Evolutionary conservation across 495 filamentous ascomycete species (phyloP).

Genomic region (Neohortaea acidophila): DNA sequence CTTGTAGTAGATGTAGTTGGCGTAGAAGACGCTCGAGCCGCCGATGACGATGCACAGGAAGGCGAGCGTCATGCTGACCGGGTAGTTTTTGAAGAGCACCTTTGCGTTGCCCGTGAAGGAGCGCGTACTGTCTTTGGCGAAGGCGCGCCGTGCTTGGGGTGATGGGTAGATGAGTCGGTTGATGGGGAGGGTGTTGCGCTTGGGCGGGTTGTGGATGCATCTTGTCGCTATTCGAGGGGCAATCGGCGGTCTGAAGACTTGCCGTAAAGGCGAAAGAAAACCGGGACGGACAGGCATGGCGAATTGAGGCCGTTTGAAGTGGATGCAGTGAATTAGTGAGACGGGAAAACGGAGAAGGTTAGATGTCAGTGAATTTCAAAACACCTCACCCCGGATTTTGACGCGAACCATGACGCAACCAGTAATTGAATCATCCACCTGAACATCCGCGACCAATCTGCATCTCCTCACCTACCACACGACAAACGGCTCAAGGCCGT

Average conservation of each 20-base stretch:
- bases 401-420: too few species aligned
- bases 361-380: too few species aligned
- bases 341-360: too few species aligned
- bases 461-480: too few species aligned
- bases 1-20: conserved; percentile 48
- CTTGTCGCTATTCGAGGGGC: not conserved
- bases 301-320: too few species aligned
- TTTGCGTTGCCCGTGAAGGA: conserved; percentile 6
- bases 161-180: too few species aligned
- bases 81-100: conserved; percentile 7
- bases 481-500: too few species aligned
- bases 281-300: conserved; percentile 6
- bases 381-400: too few species aligned
- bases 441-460: too few species aligned
- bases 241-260: not conserved
- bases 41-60: conserved; percentile 30
- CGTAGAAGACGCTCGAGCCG: conserved; percentile 37
- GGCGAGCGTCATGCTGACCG: conserved; percentile 11
- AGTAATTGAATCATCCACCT: too few species aligned
- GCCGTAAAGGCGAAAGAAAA: not conserved
- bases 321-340: too few species aligned
- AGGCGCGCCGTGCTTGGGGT: not conserved
- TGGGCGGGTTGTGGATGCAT: conserved; percentile 7
- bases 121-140: conserved; percentile 1
- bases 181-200: not conserved